These are phyloP conservation scores for Aureobasidium namibiae DNA, from an alignment of 2,329 filamentous ascomycete genomes.

Conservation along the genomic window DNA sequence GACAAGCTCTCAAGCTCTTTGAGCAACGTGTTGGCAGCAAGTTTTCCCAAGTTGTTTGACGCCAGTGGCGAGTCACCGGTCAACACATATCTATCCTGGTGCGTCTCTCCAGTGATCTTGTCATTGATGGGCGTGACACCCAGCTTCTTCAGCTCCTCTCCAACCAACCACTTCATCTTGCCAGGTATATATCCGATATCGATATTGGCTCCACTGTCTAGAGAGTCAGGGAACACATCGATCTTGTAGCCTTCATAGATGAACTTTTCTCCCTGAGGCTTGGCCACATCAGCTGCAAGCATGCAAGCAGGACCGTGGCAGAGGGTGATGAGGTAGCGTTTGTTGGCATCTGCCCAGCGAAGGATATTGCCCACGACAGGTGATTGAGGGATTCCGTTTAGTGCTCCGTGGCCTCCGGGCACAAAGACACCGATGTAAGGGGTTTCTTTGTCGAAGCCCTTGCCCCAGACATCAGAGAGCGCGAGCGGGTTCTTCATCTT, in stretches of 20 bases:
- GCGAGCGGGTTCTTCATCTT: neutral
- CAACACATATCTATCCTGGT: neutral
- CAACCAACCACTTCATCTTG: constrained; percentile 2
- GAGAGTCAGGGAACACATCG: neutral
- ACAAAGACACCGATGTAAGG: neutral
- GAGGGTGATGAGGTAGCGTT: neutral
- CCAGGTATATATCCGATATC: constrained; percentile 1
- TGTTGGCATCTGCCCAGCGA: neutral
- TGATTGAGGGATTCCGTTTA: neutral
- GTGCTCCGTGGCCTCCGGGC: neutral
- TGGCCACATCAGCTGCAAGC: neutral
- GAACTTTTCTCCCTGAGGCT: neutral
- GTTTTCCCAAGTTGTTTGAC: neutral
- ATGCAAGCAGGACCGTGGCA: constrained; percentile 2
- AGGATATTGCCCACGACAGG: neutral
- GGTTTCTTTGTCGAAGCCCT: neutral
- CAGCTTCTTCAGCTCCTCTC: neutral
- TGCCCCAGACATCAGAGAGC: neutral
- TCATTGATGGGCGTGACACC: neutral
- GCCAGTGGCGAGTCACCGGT: neutral
- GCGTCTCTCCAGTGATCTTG: neutral
- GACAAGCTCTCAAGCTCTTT: neutral
- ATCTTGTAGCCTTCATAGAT: constrained; percentile 2
- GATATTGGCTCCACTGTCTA: neutral
- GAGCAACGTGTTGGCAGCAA: neutral